Conservation (phyloP, 139 green algal species). For the Ulvella scutata region DNA sequence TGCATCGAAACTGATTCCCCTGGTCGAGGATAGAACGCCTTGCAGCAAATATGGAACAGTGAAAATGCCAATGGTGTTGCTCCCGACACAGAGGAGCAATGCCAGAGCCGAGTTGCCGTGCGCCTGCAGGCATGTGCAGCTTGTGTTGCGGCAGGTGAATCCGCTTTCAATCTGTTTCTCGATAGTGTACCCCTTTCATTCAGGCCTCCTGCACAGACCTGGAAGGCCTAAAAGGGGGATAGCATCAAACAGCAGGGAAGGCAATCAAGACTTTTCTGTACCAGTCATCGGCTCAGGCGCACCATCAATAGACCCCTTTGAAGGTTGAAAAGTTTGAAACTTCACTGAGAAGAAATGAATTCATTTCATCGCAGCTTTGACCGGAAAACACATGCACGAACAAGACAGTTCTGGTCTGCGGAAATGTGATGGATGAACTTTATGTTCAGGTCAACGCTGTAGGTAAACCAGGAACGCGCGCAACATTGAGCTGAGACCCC, state of each 20-base stretch:
- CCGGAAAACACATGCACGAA: too few relatives aligned
- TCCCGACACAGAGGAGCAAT: slow-evolving; percentile 57
- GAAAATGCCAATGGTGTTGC: slow-evolving; percentile 64
- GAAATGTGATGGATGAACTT: too few relatives aligned
- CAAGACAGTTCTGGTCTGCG: too few relatives aligned
- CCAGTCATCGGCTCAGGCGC: neutral
- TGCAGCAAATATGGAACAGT: slow-evolving; percentile 45
- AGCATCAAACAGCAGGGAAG: neutral
- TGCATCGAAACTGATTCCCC: slow-evolving; percentile 5
- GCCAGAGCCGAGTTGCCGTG: slow-evolving; percentile 59
- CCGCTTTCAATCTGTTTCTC: neutral
- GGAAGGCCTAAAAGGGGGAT: too few relatives aligned
- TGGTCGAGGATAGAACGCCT: slow-evolving; percentile 20
- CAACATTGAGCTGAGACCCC: too few relatives aligned
- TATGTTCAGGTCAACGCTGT: too few relatives aligned
- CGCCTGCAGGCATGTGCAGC: neutral
- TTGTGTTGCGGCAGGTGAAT: neutral
- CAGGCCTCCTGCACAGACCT: too few relatives aligned
- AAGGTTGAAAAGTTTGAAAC: too few relatives aligned
- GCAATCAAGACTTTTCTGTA: neutral
- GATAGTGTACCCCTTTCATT: neutral
- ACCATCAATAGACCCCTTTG: neutral
- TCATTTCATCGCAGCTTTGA: too few relatives aligned
- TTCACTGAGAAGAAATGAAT: too few relatives aligned
- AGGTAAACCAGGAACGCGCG: too few relatives aligned